These are phyloP conservation scores for Mesembryanthemum crystallinum DNA, from an alignment of 148 eudicot genomes.

Conservation along the genomic window DNA sequence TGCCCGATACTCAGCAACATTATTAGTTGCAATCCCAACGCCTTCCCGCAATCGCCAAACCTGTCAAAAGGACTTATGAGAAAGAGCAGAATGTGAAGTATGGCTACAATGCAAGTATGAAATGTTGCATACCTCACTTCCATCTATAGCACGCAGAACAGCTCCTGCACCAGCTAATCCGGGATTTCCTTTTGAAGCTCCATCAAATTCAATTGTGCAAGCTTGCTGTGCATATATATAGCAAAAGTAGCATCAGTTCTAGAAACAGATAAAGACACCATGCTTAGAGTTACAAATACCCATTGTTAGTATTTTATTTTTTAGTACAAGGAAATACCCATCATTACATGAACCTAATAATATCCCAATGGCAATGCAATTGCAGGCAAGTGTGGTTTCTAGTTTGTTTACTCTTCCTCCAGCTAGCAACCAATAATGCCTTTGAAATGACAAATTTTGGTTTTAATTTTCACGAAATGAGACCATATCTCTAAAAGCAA, in stretches of 20 bases:
- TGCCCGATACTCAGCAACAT: constrained; percentile 88
- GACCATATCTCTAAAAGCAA: not conserved
- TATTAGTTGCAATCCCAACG: constrained; percentile 76
- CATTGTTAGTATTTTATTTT: too few species aligned
- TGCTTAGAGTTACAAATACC: not conserved
- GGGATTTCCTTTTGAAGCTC: constrained; percentile 96
- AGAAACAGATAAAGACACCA: not conserved
- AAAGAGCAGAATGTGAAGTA: not conserved
- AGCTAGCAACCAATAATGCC: not conserved
- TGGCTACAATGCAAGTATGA: not conserved
- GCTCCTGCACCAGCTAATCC: constrained; percentile 97
- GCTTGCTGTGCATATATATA: constrained; percentile 35
- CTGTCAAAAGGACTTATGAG: constrained; percentile 29
- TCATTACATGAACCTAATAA: not conserved
- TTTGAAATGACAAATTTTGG: not conserved
- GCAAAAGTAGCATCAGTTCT: not conserved
- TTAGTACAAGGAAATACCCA: too few species aligned
- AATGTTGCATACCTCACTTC: constrained; percentile 42
- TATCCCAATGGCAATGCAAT: not conserved
- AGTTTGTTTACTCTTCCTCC: not conserved
- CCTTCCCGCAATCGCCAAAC: constrained; percentile 76
- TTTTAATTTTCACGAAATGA: not conserved
- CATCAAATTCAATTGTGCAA: constrained; percentile 79
- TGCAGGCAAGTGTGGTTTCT: not conserved
- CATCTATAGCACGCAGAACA: constrained; percentile 63